Conservation (phyloP, 352 stramenopile species). For the Globisporangium spinosum region DNA sequence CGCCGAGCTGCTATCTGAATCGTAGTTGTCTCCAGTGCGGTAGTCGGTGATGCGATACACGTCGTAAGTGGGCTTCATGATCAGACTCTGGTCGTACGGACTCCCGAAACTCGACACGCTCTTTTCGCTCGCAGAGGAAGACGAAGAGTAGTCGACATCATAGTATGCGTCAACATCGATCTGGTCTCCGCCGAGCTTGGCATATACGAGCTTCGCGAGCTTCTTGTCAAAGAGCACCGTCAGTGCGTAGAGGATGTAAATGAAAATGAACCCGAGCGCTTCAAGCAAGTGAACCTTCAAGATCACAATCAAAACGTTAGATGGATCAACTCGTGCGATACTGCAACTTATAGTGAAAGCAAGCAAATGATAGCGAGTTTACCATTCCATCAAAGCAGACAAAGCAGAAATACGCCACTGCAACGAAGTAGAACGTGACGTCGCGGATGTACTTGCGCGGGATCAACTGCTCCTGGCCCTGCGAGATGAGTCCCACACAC, state of each 20-base stretch:
- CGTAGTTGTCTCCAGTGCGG: constrained; percentile 21
- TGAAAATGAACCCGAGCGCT: constrained; percentile 64
- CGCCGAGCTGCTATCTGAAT: constrained; percentile 49
- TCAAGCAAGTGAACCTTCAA: constrained; percentile 47
- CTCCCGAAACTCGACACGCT: constrained; percentile 22
- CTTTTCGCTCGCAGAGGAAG: constrained; percentile 23
- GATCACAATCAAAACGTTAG: not conserved
- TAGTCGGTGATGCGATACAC: constrained; percentile 32
- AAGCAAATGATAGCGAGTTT: not conserved
- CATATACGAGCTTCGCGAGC: constrained; percentile 23
- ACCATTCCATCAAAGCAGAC: constrained; percentile 67
- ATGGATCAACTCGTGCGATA: not conserved
- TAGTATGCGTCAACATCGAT: constrained; percentile 38
- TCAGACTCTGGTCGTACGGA: not conserved
- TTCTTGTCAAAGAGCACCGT: constrained; percentile 60
- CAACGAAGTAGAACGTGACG: constrained; percentile 69
- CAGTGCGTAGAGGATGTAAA: constrained; percentile 62
- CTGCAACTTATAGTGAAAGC: not conserved
- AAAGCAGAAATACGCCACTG: constrained; percentile 62
- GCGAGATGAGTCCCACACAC: constrained; percentile 64
- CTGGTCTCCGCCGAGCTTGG: constrained; percentile 19
- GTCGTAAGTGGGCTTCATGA: constrained; percentile 27
- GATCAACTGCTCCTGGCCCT: constrained; percentile 70
- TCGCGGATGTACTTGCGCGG: constrained; percentile 73
- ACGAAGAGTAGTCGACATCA: constrained; percentile 14